Evolutionary conservation across 108 stramenopile species (phyloP).

Genomic region (Pseudonitzschia delicatissima): DNA sequence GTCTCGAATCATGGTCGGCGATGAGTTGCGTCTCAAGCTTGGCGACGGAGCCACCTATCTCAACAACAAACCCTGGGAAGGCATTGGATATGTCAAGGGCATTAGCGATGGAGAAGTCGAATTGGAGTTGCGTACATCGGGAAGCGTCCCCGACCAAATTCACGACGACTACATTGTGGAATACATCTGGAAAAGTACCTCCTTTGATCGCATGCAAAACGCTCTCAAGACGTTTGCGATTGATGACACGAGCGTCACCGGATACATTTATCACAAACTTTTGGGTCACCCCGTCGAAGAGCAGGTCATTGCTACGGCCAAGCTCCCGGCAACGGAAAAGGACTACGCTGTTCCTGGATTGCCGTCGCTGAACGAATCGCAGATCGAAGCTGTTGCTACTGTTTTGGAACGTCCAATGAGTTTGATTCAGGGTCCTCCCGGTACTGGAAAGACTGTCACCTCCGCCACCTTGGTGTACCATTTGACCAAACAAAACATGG

Average conservation of each 20-base stretch:
- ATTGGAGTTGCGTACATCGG: conserved; percentile 68
- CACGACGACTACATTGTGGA: conserved; percentile 91
- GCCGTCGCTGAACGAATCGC: conserved; percentile 94
- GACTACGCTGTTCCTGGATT: conserved; percentile 90
- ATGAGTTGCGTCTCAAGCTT: conserved; percentile 90
- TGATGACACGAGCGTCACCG: conserved; percentile 95
- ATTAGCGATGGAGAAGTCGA: conserved; percentile 92
- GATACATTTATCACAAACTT: conserved; percentile 96
- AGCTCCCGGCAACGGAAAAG: conserved; percentile 49
- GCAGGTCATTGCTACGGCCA: conserved; percentile 77
- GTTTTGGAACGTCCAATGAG: conserved; percentile 92
- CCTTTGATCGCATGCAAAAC: conserved; percentile 98
- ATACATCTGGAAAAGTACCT: conserved; percentile 96
- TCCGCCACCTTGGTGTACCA: conserved; percentile 96
- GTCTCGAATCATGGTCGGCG: conserved; percentile 88
- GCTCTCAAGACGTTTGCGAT: conserved; percentile 97
- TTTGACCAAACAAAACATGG: conserved; percentile 91
- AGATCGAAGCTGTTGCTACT: conserved; percentile 85
- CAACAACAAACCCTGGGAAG: conserved; percentile 87
- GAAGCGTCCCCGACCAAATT: conserved; percentile 75
- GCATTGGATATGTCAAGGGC: conserved; percentile 86
- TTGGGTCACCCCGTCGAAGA: conserved; percentile 97
- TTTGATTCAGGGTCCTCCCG: conserved; percentile 97
- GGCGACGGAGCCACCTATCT: conserved; percentile 75
- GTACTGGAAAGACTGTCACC: conserved; percentile 97